A percentile compares a stretch with the other conserved stretches of the same genome.
Evolutionary conservation across 768 basidiomycete genomes (phyloP).

Genomic region (Tulasnella sp.): DNA sequence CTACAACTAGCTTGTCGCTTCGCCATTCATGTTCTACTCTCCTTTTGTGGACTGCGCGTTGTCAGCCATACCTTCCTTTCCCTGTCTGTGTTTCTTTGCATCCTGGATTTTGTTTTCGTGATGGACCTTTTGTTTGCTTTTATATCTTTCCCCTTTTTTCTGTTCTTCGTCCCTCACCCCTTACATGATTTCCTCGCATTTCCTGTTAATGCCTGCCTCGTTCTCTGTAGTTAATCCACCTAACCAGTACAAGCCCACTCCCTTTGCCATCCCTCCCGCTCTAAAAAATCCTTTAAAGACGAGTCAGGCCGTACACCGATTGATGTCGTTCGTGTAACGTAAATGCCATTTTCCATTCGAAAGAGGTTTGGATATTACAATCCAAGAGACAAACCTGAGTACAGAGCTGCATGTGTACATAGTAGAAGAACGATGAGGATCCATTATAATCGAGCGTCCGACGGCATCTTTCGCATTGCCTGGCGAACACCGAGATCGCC

Average conservation of each 20-base stretch:
- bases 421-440: not conserved
- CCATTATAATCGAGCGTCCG: slow-evolving; percentile 10
- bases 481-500: slow-evolving; percentile 78
- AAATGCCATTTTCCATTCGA: not conserved
- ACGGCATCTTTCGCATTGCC: slow-evolving; percentile 65
- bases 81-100: not conserved
- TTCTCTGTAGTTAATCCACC: not conserved
- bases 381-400: not conserved
- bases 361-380: not conserved
- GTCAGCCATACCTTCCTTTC: not conserved
- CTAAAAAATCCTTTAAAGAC: not conserved
- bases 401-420: not conserved
- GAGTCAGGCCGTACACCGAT: slow-evolving; percentile 5
- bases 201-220: slow-evolving; percentile 4
- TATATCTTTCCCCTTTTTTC: not conserved
- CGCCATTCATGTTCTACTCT: not conserved
- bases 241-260: not conserved
- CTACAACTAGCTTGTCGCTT: not conserved
- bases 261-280: not conserved
- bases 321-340: not conserved
- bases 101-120: not conserved
- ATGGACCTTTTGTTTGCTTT: slow-evolving; percentile 1
- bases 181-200: not conserved
- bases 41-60: not conserved
- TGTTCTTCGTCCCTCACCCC: not conserved